A percentile compares a stretch with the other conserved stretches of the same genome.
Evolutionary conservation across 495 filamentous ascomycete genomes (phyloP).

Genomic region (Aspergillus mulundensis): DNA sequence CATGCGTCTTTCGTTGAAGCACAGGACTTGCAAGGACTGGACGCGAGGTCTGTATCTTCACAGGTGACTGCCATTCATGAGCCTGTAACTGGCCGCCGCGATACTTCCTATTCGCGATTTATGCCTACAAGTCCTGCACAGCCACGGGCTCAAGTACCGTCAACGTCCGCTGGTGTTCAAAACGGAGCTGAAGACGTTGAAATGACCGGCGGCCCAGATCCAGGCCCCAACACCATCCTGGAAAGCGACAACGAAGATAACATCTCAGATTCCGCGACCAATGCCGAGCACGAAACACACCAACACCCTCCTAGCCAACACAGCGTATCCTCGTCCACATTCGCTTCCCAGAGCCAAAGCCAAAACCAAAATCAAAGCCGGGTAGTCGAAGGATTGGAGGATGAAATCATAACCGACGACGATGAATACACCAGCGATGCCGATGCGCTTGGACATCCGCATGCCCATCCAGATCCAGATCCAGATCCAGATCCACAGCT

Average conservation of each 20-base stretch:
- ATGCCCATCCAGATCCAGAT: neutral
- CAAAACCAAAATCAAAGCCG: neutral
- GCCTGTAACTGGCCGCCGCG: neutral
- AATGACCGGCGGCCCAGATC: neutral
- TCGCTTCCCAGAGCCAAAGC: constrained; percentile 18
- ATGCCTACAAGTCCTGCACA: too few species aligned
- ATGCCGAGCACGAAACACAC: neutral
- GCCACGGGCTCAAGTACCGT: too few species aligned
- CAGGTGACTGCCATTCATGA: neutral
- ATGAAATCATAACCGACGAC: neutral
- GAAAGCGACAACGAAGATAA: neutral
- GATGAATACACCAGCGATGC: neutral
- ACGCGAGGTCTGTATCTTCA: neutral
- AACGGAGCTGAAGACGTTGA: neutral
- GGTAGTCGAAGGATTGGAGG: neutral
- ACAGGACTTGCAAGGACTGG: neutral
- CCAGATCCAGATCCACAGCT: neutral
- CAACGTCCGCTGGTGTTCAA: neutral
- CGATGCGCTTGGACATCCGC: neutral
- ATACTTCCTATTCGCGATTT: too few species aligned
- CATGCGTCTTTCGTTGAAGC: neutral
- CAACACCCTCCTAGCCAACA: constrained; percentile 4
- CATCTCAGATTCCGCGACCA: neutral
- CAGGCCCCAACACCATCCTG: neutral
- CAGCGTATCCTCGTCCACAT: constrained; percentile 16